A percentile compares a stretch with the other conserved stretches of the same genome.
Evolutionary conservation across 768 basidiomycete genomes (phyloP).

Genomic region (Neoboletus brunneissimus): DNA sequence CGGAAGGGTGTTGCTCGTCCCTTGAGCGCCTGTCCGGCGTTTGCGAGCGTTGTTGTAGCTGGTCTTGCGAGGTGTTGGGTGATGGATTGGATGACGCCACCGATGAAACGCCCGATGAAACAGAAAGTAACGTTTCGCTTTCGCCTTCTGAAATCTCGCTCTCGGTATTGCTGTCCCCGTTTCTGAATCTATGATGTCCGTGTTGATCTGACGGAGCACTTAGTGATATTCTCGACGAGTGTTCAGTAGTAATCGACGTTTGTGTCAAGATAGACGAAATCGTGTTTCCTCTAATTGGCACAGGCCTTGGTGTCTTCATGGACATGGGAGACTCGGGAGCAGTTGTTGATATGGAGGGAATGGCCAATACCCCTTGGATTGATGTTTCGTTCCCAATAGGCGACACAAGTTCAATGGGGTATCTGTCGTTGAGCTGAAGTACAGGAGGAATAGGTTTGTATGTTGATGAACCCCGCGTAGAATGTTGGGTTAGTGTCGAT

Average conservation of each 20-base stretch:
- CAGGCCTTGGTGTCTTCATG: conserved; percentile 19
- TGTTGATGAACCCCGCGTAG: conserved; percentile 5
- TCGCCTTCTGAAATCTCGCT: conserved; percentile 36
- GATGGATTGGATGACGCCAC: conserved; percentile 30
- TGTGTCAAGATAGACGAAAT: conserved; percentile 11
- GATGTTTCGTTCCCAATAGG: conserved; percentile 8
- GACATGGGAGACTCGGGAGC: conserved; percentile 40
- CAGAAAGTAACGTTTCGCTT: conserved; percentile 30
- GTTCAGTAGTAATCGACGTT: conserved; percentile 7
- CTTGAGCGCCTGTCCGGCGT: conserved; percentile 24
- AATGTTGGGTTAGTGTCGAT: conserved; percentile 10
- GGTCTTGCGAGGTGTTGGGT: conserved; percentile 33
- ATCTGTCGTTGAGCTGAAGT: conserved; percentile 27
- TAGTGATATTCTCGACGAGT: conserved; percentile 29
- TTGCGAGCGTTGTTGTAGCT: conserved; percentile 13
- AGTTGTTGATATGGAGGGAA: conserved; percentile 56
- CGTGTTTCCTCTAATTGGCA: conserved; percentile 9
- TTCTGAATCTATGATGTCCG: conserved; percentile 20
- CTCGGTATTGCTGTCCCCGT: conserved; percentile 26
- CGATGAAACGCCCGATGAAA: conserved; percentile 37
- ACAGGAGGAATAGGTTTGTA: conserved; percentile 27
- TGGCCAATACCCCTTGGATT: conserved; percentile 43
- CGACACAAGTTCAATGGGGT: conserved; percentile 19
- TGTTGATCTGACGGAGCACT: conserved; percentile 27
- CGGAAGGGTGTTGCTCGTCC: conserved; percentile 34